Conservation (phyloP, 805 yeast genomes). For the Cyberlindnera mississippiensis region DNA sequence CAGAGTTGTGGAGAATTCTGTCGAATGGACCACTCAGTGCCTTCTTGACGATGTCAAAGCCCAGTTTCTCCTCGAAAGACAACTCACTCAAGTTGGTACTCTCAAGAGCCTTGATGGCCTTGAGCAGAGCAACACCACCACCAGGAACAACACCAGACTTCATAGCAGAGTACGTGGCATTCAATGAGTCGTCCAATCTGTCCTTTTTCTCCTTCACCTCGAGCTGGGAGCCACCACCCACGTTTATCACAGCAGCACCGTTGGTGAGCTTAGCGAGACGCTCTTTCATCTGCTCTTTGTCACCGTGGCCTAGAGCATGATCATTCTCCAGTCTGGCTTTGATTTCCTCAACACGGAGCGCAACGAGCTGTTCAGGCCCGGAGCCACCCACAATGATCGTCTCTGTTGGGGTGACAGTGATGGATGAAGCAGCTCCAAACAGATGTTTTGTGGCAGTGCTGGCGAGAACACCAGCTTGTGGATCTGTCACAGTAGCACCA, state of each 20-base stretch:
- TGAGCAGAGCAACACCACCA: conserved; percentile 97
- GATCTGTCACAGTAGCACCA: conserved; percentile 84
- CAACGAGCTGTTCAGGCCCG: conserved; percentile 77
- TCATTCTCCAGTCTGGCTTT: conserved; percentile 73
- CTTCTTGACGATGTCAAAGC: conserved; percentile 87
- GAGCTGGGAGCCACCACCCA: conserved; percentile 95
- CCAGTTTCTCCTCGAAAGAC: conserved; percentile 86
- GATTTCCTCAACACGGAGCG: conserved; percentile 90
- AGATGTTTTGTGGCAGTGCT: conserved; percentile 88
- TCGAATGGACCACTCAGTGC: conserved; percentile 95
- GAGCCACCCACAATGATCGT: conserved; percentile 91
- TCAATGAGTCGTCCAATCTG: conserved; percentile 96
- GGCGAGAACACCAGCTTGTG: conserved; percentile 92
- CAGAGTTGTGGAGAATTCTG: conserved; percentile 94
- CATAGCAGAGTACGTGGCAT: conserved; percentile 98
- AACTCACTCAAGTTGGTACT: conserved; percentile 42
- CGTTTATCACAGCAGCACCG: conserved; percentile 97
- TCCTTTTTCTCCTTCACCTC: conserved; percentile 99
- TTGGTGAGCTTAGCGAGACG: conserved; percentile 95
- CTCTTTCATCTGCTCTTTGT: conserved; percentile 94
- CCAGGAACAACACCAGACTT: conserved; percentile 99
- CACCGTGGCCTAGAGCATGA: conserved; percentile 69
- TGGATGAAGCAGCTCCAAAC: conserved; percentile 87
- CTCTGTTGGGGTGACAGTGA: conserved; percentile 93
- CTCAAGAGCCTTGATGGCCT: conserved; percentile 79